Base-by-base conservation (phyloP, 768 basidiomycete genomes). In the Hypholoma sublateritium region DNA sequence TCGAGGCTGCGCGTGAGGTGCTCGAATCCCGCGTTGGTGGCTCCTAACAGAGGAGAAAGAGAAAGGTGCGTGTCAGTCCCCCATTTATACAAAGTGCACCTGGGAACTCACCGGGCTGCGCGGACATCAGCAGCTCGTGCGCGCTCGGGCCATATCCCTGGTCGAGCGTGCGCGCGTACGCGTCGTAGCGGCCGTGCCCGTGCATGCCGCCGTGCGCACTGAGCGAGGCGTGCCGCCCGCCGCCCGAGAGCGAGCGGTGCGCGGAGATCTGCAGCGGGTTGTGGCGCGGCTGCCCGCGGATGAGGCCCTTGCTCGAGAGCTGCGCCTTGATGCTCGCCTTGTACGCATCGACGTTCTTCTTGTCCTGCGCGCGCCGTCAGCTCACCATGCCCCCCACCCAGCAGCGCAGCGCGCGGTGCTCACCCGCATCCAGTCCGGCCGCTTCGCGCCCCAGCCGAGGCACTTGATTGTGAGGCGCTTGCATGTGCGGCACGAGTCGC, bases 351-450 rank as follows among this genome's bases (percentile, higher is more conserved):
- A 92, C 90, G 7, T 83, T 83, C 60, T 86, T 84, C 72, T 93
- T 93, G 70, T 93, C 91, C 91, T 93, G 69, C 24, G 59, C 25
- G 43, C 50, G 25, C 24, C 17, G 43, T 22, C 59, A 39, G 53
- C 48, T 49, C 16, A 14, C 28, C 16, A 16, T 21, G 37, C 22
- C 25, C 24, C 39, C 19, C 34, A 22, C 32, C 6, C 1, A 9
- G 12, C n/a, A 19, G 17, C 4, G 13, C 32, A 36, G 13, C 34
- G 34, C 28, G 21, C 34, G 44, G 17, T 21, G 67, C 74, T 67
- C 62, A 93, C 90, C 63, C 89, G 75, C 89, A 93, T 91, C 90
- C 91, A 93, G 55, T 92, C 91, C n/a, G 91, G 91, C 50, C 91
- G 82, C 66, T 82, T 88, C 7, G 86, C 76, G 3, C 91, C 91